Base-by-base conservation (phyloP, 2,329 filamentous ascomycete genomes). In the Hymenoscyphus linearis region DNA sequence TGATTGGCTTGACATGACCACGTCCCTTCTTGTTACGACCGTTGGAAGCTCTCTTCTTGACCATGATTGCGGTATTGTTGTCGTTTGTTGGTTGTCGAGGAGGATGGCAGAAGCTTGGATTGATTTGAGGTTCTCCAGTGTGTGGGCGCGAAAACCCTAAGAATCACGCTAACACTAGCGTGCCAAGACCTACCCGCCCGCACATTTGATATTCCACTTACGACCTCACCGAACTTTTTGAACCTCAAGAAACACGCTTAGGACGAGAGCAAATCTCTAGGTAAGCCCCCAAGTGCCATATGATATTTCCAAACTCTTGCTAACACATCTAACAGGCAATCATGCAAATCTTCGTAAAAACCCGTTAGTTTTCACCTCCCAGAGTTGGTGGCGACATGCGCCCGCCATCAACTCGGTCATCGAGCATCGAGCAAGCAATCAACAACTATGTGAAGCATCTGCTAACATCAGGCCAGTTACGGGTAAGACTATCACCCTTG, bases 401-500 rank as follows among this genome's bases (percentile, higher is more conserved):
- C 52, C 25, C 27, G 13, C 47, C 35, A 35, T 18, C 34, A 53
- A n/a, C n/a, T 27, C 22, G 16, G 7, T 26, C n/a, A 13, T 18
- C 25, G 34, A 14, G 4, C 14, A 18, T 25, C 4, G n/a, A n/a
- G n/a, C n/a, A n/a, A n/a, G n/a, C n/a, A n/a, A n/a, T n/a, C 55
- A 26, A 10, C 37, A 53, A 36, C n/a, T 36, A 13, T n/a, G 25
- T 26, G 14, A 16, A 26, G 13, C n/a, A 55, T 34, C 22, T 47
- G 35, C 55, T 59, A 47, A 60, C 36, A 27, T 59, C 37, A 7
- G 14, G 13, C 31, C 40, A 61, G 58, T 98, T 75, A 98, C 95
- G 90, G 95, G 95, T 78, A 98, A 98, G 90, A 98, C 95, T 78
- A 98, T 98, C 89, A 98, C 95, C 89, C 93, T 99, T 75, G 95